A percentile compares a stretch with the other conserved stretches of the same genome.
Evolutionary conservation across 495 filamentous ascomycete genomes (phyloP).

Genomic region (Letharia columbiana): DNA sequence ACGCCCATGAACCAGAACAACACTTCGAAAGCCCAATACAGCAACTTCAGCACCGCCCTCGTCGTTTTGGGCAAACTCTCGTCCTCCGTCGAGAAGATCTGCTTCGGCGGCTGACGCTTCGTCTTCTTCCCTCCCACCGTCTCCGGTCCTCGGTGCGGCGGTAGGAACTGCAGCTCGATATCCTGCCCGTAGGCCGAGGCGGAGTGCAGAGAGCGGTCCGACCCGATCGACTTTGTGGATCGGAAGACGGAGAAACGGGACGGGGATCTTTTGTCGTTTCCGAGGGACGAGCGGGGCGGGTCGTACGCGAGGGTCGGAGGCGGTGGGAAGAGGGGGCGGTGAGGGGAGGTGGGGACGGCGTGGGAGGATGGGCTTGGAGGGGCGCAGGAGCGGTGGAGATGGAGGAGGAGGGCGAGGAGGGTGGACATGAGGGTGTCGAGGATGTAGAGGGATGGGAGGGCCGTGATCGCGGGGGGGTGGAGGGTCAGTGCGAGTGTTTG

Average conservation of each 20-base stretch:
- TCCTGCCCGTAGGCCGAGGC: slow-evolving; percentile 20
- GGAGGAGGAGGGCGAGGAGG: slow-evolving; percentile 25
- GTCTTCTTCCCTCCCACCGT: neutral
- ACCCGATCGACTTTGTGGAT: slow-evolving; percentile 16
- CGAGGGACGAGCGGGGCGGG: slow-evolving; percentile 15
- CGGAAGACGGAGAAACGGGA: slow-evolving; percentile 19
- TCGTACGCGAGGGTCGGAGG: slow-evolving; percentile 19
- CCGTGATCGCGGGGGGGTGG: slow-evolving; percentile 12
- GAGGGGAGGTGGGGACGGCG: slow-evolving; percentile 3
- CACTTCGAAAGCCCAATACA: slow-evolving; percentile 26
- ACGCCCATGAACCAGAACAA: slow-evolving; percentile 25
- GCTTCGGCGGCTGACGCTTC: slow-evolving; percentile 15
- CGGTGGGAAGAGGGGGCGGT: slow-evolving; percentile 17
- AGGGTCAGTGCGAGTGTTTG: slow-evolving; percentile 16
- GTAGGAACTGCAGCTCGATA: slow-evolving; percentile 17
- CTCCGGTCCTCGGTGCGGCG: neutral
- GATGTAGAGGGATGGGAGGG: slow-evolving; percentile 22
- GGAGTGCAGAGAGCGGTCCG: slow-evolving; percentile 16
- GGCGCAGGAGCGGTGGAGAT: slow-evolving; percentile 26
- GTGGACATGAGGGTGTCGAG: slow-evolving; percentile 25
- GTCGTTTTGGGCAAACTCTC: slow-evolving; percentile 21
- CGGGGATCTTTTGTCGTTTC: slow-evolving; percentile 9
- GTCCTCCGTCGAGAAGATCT: slow-evolving; percentile 22
- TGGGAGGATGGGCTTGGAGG: slow-evolving; percentile 10
- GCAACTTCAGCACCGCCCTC: slow-evolving; percentile 21